These are phyloP conservation scores for Asterella californica DNA, from an alignment of 225 moss, liverwort and hornwort species.

Conservation along the genomic window DNA sequence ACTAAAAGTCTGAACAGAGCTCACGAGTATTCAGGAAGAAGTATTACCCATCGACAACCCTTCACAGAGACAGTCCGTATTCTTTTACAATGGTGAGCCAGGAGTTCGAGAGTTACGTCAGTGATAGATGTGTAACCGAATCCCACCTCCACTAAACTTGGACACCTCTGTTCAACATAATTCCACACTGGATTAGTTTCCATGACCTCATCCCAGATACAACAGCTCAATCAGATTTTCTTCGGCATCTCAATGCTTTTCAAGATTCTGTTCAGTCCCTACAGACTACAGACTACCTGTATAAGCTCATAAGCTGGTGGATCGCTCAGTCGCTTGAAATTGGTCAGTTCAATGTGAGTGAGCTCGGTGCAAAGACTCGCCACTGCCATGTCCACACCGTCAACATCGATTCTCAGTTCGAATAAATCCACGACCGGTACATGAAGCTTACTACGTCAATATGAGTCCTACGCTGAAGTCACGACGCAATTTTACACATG, in stretches of 20 bases:
- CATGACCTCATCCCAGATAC: background rate
- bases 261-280: background rate
- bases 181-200: background rate
- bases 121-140: constrained; percentile 64
- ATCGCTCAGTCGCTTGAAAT: constrained; percentile 64
- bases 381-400: constrained; percentile 24
- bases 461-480: background rate
- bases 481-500: background rate
- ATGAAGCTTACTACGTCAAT: background rate
- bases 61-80: constrained; percentile 56
- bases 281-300: constrained; percentile 32
- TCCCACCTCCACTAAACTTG: constrained; percentile 63
- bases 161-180: constrained; percentile 44
- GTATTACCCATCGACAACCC: constrained; percentile 39
- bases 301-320: constrained; percentile 73
- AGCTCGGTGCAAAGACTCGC: constrained; percentile 63
- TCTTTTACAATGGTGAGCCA: constrained; percentile 58
- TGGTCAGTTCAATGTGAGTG: constrained; percentile 71
- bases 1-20: background rate
- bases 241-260: background rate
- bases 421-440: background rate
- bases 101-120: constrained; percentile 60
- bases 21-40: background rate
- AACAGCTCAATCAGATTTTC: background rate
- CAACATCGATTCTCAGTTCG: background rate